Conservation (phyloP, 2,329 filamentous ascomycete species). For the Nemania sp. region DNA sequence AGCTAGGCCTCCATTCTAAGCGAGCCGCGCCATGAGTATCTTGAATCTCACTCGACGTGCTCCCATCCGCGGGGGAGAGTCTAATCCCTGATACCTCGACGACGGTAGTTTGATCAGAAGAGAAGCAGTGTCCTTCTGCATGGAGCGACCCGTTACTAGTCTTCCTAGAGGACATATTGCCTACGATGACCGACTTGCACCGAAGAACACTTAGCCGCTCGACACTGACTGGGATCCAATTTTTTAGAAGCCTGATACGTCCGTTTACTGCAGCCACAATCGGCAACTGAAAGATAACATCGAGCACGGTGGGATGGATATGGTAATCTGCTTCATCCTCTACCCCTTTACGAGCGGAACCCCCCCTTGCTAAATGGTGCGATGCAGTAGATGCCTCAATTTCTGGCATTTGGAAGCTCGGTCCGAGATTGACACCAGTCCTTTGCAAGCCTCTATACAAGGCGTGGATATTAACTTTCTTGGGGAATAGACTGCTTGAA, state of each 20-base stretch:
- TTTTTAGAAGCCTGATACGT: conserved; percentile 14
- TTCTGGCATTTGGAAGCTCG: conserved; percentile 48
- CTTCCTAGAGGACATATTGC: background rate
- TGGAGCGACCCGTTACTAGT: conserved; percentile 18
- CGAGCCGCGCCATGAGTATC: conserved; percentile 18
- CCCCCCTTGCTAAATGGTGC: conserved; percentile 33
- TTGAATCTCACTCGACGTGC: conserved; percentile 1
- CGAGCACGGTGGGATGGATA: conserved; percentile 22
- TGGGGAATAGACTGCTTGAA: conserved; percentile 11
- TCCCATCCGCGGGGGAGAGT: conserved; percentile 18
- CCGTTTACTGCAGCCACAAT: conserved; percentile 17
- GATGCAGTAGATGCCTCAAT: conserved; percentile 37
- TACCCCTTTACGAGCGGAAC: conserved; percentile 10
- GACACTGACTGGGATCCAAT: conserved; percentile 24
- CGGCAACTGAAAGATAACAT: conserved; percentile 19
- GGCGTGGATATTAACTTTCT: conserved; percentile 30
- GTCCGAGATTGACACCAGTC: conserved; percentile 51
- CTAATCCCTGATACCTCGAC: conserved; percentile 12
- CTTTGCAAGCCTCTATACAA: conserved; percentile 48
- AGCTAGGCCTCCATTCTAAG: conserved; percentile 16
- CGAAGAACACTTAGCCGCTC: background rate
- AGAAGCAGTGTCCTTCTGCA: conserved; percentile 8
- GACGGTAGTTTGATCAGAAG: conserved; percentile 7
- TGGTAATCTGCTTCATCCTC: conserved; percentile 40
- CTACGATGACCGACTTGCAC: conserved; percentile 4